Conservation (phyloP, 2,329 filamentous ascomycete genomes). For the Teratosphaeria epicoccoides region DNA sequence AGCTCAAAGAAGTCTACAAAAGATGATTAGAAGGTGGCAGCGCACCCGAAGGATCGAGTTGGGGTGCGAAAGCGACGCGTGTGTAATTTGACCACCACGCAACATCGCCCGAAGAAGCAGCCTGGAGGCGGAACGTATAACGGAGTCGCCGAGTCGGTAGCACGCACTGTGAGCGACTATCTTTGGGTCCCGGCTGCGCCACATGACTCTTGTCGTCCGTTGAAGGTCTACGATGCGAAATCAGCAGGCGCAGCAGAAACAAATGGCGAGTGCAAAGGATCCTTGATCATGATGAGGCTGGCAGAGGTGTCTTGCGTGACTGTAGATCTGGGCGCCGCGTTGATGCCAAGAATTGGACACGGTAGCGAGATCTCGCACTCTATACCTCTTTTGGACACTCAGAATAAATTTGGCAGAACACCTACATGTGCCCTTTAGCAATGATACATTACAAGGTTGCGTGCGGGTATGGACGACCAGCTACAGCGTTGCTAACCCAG, state of each 20-base stretch:
- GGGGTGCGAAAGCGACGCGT: not conserved
- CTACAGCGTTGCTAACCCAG: conserved; percentile 31
- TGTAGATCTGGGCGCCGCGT: too few relatives aligned
- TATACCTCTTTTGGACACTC: too few relatives aligned
- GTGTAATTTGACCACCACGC: not conserved
- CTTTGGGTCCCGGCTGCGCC: not conserved
- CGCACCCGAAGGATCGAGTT: not conserved
- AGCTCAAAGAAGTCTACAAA: not conserved
- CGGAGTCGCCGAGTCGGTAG: not conserved
- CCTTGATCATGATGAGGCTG: not conserved
- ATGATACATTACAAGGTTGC: too few relatives aligned
- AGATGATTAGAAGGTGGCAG: not conserved
- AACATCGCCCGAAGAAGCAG: not conserved
- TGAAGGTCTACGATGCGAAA: not conserved
- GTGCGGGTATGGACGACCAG: conserved; percentile 34
- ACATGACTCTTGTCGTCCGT: not conserved
- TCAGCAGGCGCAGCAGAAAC: not conserved
- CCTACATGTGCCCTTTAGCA: too few relatives aligned
- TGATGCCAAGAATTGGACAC: not conserved
- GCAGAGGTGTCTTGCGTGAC: too few relatives aligned
- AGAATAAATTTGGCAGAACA: too few relatives aligned
- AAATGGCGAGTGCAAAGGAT: not conserved
- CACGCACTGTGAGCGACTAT: not conserved
- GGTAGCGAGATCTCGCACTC: too few relatives aligned
- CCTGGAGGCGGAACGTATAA: not conserved